Base-by-base conservation (phyloP, 345 rosid genomes). In the Turnera subulata region DNA sequence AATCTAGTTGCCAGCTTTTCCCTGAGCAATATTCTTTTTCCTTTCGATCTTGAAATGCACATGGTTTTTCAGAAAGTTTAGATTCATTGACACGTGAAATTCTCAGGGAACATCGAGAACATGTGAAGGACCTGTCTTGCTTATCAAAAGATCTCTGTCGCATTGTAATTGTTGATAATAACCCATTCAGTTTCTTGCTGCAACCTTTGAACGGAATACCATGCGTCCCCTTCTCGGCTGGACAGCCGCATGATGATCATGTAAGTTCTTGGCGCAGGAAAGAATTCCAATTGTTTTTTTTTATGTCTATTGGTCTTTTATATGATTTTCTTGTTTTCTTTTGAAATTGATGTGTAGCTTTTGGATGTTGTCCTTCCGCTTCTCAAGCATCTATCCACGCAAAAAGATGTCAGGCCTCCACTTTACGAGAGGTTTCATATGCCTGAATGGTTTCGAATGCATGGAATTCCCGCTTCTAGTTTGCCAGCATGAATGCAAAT, bases 131-230 rank as follows among this genome's bases (percentile, higher is more conserved):
- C 76, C 82, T 94, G 25, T 50, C 70, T n/a, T 50, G 63, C 45
- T 20, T 58, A 15, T 58, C 53, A 11, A 65, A 65, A 18, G 63
- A 58, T 65, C 57, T 44, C 51, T 40, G 75, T 59, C 82, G 96
- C 52, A 78, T 82, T 47, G 99, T 93, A 44, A 82, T 93, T 13
- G 96, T 93, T 13, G 99, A 94, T 69, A 90, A 94, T 73, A 90
- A 90, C 61, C 99, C 99, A 0, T 94, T 90, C 81, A 93, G 99
- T 76, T 90, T 93, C 80, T 61, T 93, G 65, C 63, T 94, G 68
- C 99, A 94, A 67, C 99, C 70, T 26, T 24, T 53, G 37, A 57
- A 65, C 58, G 70, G 63, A 51, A 58, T 65, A 22, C 63, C 63
- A 2, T 44, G 58, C 18, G n/a, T 58, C 32, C 88, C 99, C 1